A percentile compares a stretch with the other conserved stretches of the same genome.
phyloP scores from a whole-genome alignment of 805 yeast species.

The Zygosaccharomyces gambellarensis region DNA sequence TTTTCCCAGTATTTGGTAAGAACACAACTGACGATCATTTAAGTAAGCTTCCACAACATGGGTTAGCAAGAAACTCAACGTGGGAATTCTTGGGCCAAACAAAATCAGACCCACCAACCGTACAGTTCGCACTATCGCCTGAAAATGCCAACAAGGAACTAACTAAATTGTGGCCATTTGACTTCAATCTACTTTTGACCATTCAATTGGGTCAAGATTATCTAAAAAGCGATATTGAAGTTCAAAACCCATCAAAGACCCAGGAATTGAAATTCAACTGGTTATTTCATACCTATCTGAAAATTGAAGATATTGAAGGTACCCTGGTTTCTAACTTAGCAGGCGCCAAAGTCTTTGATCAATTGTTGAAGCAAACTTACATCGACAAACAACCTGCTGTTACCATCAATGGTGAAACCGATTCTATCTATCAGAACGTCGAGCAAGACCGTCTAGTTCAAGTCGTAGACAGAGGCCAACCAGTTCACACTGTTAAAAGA shows the following conservation, averaged over 20 bases:
- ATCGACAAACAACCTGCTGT: conserved; percentile 71
- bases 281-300: conserved; percentile 88
- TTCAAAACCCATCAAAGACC: conserved; percentile 57
- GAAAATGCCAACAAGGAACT: conserved; percentile 67
- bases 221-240: conserved; percentile 66
- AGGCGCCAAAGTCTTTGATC: conserved; percentile 71
- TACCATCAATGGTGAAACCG: conserved; percentile 72
- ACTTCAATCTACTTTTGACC: conserved; percentile 73
- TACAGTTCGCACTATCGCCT: conserved; percentile 88
- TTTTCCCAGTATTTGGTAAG: conserved; percentile 90
- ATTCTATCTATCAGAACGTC: conserved; percentile 72
- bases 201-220: conserved; percentile 54
- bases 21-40: conserved; percentile 54
- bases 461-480: conserved; percentile 67
- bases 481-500: conserved; percentile 62
- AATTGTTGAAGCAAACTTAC: conserved; percentile 58
- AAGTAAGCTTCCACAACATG: conserved; percentile 83
- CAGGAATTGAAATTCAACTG: conserved; percentile 78
- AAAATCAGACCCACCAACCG: conserved; percentile 62
- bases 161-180: conserved; percentile 55
- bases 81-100: conserved; percentile 96
- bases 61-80: conserved; percentile 81
- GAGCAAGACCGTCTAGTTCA: conserved; percentile 52
- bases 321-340: conserved; percentile 71
- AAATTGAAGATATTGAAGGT: conserved; percentile 71